Evolutionary conservation across 345 rosid species (phyloP).

Genomic region (Populus tremula): DNA sequence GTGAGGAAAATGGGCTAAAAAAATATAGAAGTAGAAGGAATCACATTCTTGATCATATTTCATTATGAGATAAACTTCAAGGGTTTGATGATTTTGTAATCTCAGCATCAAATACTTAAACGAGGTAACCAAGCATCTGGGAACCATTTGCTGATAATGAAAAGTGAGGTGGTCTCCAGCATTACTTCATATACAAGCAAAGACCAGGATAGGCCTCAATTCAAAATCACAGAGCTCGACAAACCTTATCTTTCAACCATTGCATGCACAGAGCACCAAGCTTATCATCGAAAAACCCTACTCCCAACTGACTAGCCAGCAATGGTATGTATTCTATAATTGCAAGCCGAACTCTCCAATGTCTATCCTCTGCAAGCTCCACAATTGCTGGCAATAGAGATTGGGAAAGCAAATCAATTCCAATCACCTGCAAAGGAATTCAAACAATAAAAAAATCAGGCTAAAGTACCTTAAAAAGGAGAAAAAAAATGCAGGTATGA

Average conservation of each 20-base stretch:
- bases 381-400: conserved; percentile 93
- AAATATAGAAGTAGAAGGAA: not conserved
- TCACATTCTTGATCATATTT: not conserved
- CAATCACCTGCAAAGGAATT: conserved; percentile 64
- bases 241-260: conserved; percentile 94
- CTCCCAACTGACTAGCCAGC: conserved; percentile 91
- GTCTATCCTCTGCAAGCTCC: conserved; percentile 97
- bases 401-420: conserved; percentile 90
- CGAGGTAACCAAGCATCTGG: not conserved
- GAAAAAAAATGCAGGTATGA: not conserved
- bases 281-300: conserved; percentile 87
- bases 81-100: not conserved
- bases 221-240: conserved; percentile 2
- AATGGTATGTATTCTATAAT: conserved; percentile 93
- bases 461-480: not conserved
- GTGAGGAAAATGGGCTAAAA: not conserved
- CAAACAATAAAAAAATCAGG: not conserved
- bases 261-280: conserved; percentile 97
- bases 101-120: not conserved
- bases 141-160: not conserved
- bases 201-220: not conserved
- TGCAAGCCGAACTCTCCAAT: conserved; percentile 95
- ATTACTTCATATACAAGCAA: not conserved
- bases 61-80: not conserved
- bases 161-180: not conserved